These are phyloP conservation scores for Plasmodium cynomolgi DNA, from an alignment of 169 alveolate genomes.

Conservation along the genomic window DNA sequence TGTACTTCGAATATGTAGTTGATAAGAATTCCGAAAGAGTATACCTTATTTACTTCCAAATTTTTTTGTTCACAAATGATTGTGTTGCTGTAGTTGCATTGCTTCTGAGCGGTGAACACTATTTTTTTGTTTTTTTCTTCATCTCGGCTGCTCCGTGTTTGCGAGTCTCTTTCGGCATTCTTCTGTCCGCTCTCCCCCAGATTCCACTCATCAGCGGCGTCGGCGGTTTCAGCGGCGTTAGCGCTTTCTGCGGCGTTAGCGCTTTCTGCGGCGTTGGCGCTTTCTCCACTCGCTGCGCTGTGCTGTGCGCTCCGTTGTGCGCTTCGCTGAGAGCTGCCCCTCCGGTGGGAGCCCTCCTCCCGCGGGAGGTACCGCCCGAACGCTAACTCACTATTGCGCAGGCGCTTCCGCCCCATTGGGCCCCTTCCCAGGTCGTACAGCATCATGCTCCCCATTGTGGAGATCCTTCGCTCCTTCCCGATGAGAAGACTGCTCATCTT, in stretches of 20 bases:
- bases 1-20: constrained; percentile 63
- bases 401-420: not conserved
- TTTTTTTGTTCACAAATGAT: constrained; percentile 52
- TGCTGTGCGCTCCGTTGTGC: not conserved
- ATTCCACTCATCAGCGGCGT: not conserved
- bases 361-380: not conserved
- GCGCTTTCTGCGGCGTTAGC: not conserved
- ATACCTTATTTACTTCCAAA: constrained; percentile 33
- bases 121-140: not conserved
- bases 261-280: not conserved
- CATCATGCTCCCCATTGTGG: not conserved
- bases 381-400: not conserved
- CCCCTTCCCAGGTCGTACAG: constrained; percentile 3
- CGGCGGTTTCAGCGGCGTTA: not conserved
- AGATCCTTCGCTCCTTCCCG: not conserved
- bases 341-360: not conserved
- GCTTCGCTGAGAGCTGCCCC: not conserved
- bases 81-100: constrained; percentile 53
- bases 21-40: constrained; percentile 22
- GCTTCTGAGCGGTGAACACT: constrained; percentile 37
- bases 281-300: not conserved
- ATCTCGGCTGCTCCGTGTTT: not conserved
- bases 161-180: not conserved
- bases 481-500: not conserved
- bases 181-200: not conserved